Evolutionary conservation across 2,329 filamentous ascomycete species (phyloP).

Genomic region (Ceratocystis papillata): DNA sequence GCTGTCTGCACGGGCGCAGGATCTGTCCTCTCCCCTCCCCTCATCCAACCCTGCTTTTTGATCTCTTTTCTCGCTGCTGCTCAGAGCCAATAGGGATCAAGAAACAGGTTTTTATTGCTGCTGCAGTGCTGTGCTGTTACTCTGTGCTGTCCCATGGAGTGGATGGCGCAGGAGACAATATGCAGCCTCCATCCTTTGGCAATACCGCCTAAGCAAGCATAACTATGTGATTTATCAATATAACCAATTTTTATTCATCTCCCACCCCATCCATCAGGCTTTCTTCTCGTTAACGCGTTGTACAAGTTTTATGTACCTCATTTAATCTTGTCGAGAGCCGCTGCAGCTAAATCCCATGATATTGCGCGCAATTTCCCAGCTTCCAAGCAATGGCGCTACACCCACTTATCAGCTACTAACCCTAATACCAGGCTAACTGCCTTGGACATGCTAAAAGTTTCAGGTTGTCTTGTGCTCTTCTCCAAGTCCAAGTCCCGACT

Average conservation of each 20-base stretch:
- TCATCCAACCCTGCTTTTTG: not conserved
- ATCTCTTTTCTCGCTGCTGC: not conserved
- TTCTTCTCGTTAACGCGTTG: not conserved
- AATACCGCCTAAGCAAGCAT: not conserved
- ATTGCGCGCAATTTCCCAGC: no score
- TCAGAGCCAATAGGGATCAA: not conserved
- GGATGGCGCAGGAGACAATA: slow-evolving; percentile 12
- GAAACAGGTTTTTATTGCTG: slow-evolving; percentile 9
- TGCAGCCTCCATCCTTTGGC: slow-evolving; percentile 2
- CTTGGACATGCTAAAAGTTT: not conserved
- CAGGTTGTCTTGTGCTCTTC: not conserved
- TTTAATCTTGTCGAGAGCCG: no score
- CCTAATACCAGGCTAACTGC: not conserved
- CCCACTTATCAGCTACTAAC: not conserved
- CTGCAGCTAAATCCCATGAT: no score
- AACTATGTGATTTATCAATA: no score
- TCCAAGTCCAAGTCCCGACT: not conserved
- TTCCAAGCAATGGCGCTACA: no score
- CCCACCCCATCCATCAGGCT: not conserved
- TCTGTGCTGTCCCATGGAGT: not conserved
- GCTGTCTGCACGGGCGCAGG: not conserved
- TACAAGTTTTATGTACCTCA: not conserved
- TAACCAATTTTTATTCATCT: no score
- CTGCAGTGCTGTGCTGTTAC: not conserved
- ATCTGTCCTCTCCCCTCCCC: not conserved